Base-by-base conservation (phyloP, 352 stramenopile species). In the Pythium utonaiense region DNA sequence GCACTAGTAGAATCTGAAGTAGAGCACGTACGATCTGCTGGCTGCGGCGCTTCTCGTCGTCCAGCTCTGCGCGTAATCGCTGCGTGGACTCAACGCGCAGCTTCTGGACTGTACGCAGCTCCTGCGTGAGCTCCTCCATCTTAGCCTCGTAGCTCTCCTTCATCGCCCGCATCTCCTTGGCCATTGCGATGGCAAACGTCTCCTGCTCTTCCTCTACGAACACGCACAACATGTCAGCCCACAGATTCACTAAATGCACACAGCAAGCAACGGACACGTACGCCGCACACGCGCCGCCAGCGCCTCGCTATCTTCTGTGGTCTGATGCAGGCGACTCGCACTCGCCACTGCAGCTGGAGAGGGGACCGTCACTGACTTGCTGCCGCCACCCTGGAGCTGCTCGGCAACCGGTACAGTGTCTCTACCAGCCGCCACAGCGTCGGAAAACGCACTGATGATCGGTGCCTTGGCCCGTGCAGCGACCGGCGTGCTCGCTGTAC, bases 161-260 rank as follows among this genome's bases (percentile, higher is more conserved):
- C 74, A 87, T 91, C 24, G 61, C 66, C 1, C 74, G 63, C 73
- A 91, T 91, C 52, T 89, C 83, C 42, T 81, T 83, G 22, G 74
- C 71, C 19, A 91, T 62, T 28, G 83, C 80, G 12, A 88, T 56
- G 6, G 78, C 83, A 40, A 95, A 94, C 24, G 74, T 90, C 49
- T 92, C 81, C 17, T 85, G 77, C 22, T 89, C 80, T 52, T 89
- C 80, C 12, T 60, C 75, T 86, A 58, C 16, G 40, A 45, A 49
- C 48, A 33, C 21, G 31, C 19, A n/a, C 21, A 50, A 19, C 27
- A 10, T 10, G 21, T 74, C 10, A 71, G 50, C 49, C 70, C 54
- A 28, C 24, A 19, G 19, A n/a, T n/a, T n/a, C 44, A 21, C n/a
- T 5, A 48, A 6, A 12, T 3, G 12, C 42, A 30, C 53, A 14